Percentiles rank a stretch among this genome's conserved stretches.
Evolutionary conservation across 1,284 basidiomycete genomes (phyloP).

Genomic region (Coniferiporia sulphurascens): DNA sequence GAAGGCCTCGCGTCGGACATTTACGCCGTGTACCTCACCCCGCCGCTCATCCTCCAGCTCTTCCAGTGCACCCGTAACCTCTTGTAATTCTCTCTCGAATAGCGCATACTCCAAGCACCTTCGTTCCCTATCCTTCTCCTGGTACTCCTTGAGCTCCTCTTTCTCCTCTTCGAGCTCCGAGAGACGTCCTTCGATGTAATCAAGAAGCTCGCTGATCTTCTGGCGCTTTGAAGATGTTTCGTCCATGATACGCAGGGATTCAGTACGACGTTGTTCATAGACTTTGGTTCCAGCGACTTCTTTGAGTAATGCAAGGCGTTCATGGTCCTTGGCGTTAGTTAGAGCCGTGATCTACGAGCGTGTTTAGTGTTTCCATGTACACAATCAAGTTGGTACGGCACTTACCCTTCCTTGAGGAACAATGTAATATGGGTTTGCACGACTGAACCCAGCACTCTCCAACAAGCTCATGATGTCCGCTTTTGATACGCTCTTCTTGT

Average conservation of each 20-base stretch:
- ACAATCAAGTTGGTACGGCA: conserved; percentile 18
- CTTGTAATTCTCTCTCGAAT: conserved; percentile 87
- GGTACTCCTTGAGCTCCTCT: conserved; percentile 94
- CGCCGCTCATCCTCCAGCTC: conserved; percentile 80
- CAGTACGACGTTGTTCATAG: conserved; percentile 91
- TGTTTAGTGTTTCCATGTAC: neutral
- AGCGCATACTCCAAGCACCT: conserved; percentile 94
- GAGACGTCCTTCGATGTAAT: conserved; percentile 88
- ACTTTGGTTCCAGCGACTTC: conserved; percentile 99
- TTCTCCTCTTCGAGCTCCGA: conserved; percentile 95
- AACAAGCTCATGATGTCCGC: conserved; percentile 96
- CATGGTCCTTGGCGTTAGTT: conserved; percentile 96
- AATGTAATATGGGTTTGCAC: conserved; percentile 98
- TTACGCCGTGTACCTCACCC: conserved; percentile 80
- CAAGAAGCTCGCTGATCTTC: conserved; percentile 88
- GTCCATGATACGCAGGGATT: conserved; percentile 93
- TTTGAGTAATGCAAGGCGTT: conserved; percentile 89
- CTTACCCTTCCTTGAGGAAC: conserved; percentile 94
- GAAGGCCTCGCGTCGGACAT: conserved; percentile 76
- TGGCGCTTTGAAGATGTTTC: conserved; percentile 91
- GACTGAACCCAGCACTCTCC: conserved; percentile 94
- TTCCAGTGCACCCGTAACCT: conserved; percentile 81
- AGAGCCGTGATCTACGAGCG: conserved; percentile 80
- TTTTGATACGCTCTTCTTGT: conserved; percentile 93
- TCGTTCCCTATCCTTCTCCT: conserved; percentile 91